phyloP scores from a whole-genome alignment of 2,329 filamentous ascomycete genomes.

The Xylaria sp. region DNA sequence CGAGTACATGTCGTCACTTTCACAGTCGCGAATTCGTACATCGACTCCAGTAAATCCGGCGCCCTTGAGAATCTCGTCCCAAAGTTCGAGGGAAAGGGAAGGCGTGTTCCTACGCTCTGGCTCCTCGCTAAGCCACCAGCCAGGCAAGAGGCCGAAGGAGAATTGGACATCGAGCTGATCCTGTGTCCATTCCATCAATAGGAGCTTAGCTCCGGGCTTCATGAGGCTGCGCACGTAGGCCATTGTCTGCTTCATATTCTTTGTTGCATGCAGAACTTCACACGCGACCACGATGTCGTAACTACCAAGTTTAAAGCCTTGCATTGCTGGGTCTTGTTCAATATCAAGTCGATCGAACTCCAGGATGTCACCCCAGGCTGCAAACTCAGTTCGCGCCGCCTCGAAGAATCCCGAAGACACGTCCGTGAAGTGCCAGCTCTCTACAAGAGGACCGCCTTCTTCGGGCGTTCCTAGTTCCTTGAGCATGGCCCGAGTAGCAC shows the following conservation, averaged over 20 bases:
- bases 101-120: constrained; percentile 4
- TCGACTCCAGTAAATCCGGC: neutral
- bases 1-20: neutral
- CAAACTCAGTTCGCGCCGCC: neutral
- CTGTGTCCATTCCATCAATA: constrained; percentile 22
- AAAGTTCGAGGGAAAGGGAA: neutral
- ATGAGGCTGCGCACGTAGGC: constrained; percentile 22
- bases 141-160: constrained; percentile 26
- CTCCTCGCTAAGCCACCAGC: constrained; percentile 34
- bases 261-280: constrained; percentile 9
- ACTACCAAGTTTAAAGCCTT: neutral
- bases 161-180: constrained; percentile 19
- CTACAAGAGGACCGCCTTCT: neutral
- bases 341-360: neutral
- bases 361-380: neutral
- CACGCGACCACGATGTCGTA: neutral
- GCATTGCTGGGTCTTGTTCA: neutral
- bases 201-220: constrained; percentile 24
- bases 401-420: neutral
- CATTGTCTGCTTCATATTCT: neutral
- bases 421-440: neutral
- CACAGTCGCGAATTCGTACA: neutral
- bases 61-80: neutral
- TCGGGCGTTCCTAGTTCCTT: neutral
- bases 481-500: neutral